These are phyloP conservation scores for Tylopilus vinaceipallidus DNA, from an alignment of 768 basidiomycete species.

Conservation along the genomic window DNA sequence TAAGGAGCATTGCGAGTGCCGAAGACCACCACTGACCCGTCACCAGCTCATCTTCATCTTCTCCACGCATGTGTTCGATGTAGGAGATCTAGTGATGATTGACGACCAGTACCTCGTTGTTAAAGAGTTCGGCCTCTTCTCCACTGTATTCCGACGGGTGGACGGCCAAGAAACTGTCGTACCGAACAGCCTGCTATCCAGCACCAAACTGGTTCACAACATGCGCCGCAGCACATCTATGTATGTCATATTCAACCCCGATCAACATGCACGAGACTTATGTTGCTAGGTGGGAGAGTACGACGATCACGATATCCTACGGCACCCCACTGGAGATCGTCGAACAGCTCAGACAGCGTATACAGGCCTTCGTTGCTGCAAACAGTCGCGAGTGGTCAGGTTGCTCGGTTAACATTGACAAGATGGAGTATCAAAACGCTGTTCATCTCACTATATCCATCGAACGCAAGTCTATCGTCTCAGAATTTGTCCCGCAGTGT, in stretches of 20 bases:
- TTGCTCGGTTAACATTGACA: constrained; percentile 66
- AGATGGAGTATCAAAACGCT: constrained; percentile 76
- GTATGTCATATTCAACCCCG: constrained; percentile 36
- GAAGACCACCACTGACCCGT: not conserved
- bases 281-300: constrained; percentile 59
- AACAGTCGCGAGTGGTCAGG: constrained; percentile 76
- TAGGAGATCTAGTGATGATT: constrained; percentile 80
- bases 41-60: constrained; percentile 78
- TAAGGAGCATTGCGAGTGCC: constrained; percentile 29
- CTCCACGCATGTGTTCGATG: constrained; percentile 82
- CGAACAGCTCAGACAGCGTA: constrained; percentile 59
- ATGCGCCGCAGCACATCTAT: constrained; percentile 72
- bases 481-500: not conserved
- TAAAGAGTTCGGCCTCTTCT: constrained; percentile 76
- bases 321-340: constrained; percentile 68
- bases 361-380: constrained; percentile 55
- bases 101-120: constrained; percentile 52
- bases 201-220: constrained; percentile 75
- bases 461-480: constrained; percentile 53
- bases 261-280: constrained; percentile 3
- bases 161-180: constrained; percentile 81
- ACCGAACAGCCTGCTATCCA: constrained; percentile 70
- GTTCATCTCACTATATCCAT: constrained; percentile 64
- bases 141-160: constrained; percentile 75
- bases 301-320: constrained; percentile 62